Evolutionary conservation across 139 green algal species (phyloP).

Genomic region (Gonium pectorale): DNA sequence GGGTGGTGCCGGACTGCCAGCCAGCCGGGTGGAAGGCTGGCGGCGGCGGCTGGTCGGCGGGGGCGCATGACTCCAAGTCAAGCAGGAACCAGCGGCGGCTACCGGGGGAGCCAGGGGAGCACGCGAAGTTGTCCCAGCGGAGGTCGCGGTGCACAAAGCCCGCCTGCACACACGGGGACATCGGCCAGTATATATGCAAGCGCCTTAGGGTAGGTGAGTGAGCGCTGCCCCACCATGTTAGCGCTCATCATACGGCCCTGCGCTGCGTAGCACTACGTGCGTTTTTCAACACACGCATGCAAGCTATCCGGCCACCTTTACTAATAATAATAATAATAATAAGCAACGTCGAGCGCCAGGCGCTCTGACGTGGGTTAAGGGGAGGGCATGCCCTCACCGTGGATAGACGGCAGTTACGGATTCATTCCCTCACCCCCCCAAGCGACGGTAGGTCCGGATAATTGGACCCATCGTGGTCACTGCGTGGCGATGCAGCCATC

Average conservation of each 20-base stretch:
- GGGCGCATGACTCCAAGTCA: constrained; percentile 29
- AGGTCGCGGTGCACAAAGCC: constrained; percentile 36
- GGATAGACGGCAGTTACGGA: too few species aligned
- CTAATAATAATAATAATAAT: too few species aligned
- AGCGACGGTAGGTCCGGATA: too few species aligned
- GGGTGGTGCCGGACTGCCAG: constrained; percentile 27
- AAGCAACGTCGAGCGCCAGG: too few species aligned
- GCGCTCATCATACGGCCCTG: not conserved
- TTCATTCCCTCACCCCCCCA: too few species aligned
- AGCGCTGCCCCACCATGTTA: not conserved
- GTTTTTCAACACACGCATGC: not conserved
- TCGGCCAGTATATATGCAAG: not conserved
- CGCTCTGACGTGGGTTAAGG: too few species aligned
- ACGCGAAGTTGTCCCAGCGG: constrained; percentile 37
- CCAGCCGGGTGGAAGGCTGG: constrained; percentile 3
- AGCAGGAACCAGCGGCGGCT: constrained; percentile 38
- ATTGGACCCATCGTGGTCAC: too few species aligned
- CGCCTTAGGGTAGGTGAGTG: too few species aligned
- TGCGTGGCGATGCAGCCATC: too few species aligned
- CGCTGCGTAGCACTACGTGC: too few species aligned
- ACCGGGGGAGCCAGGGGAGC: not conserved
- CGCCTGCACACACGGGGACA: not conserved
- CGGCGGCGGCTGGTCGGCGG: constrained; percentile 6
- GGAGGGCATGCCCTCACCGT: too few species aligned
- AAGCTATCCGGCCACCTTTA: not conserved